phyloP scores from a whole-genome alignment of 129 eudicot genomes.

The Escallonia rubra region DNA sequence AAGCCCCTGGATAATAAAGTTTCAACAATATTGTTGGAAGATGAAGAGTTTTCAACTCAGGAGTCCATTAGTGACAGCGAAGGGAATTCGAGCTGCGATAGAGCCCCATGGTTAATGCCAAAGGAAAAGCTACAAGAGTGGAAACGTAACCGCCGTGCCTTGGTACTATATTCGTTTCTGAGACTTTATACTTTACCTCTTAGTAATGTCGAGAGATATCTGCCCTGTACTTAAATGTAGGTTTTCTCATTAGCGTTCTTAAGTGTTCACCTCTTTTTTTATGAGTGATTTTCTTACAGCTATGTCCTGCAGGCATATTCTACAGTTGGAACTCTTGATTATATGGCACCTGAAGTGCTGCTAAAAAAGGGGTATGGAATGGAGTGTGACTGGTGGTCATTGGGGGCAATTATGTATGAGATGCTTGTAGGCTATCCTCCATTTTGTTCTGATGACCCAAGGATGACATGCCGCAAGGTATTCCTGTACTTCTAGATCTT shows the following conservation, averaged over 20 bases:
- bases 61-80: constrained; percentile 46
- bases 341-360: constrained; percentile 91
- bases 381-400: constrained; percentile 98
- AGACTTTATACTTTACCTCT: background rate
- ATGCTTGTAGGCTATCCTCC: constrained; percentile 97
- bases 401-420: constrained; percentile 88
- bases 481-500: background rate
- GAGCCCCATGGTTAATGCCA: constrained; percentile 84
- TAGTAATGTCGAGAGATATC: background rate
- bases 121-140: constrained; percentile 82
- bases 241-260: background rate
- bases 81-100: constrained; percentile 26
- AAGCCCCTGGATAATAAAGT: constrained; percentile 75
- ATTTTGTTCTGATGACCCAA: constrained; percentile 91
- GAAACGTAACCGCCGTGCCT: constrained; percentile 88
- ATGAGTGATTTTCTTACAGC: constrained; percentile 4
- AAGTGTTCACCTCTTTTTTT: constrained; percentile 3
- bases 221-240: background rate
- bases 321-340: constrained; percentile 93
- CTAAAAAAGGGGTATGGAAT: constrained; percentile 84
- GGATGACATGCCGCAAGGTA: constrained; percentile 87
- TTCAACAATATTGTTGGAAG: constrained; percentile 69
- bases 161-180: constrained; percentile 39
- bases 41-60: constrained; percentile 58
- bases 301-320: constrained; percentile 62